phyloP scores from a whole-genome alignment of 352 stramenopile species.

The Thalassiosira allenii region DNA sequence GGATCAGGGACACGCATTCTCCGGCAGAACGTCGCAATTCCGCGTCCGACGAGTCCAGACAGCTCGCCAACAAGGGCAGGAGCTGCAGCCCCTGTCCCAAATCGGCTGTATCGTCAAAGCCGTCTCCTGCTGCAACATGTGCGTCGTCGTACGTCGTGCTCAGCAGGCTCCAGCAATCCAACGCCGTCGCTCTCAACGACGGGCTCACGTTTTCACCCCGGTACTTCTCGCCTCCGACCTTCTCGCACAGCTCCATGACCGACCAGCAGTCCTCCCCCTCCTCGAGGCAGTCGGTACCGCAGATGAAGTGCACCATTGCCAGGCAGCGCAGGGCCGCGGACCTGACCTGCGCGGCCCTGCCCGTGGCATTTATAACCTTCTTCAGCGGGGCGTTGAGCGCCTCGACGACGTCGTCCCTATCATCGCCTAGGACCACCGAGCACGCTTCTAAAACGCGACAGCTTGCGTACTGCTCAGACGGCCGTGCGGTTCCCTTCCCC shows the following conservation, averaged over 20 bases:
- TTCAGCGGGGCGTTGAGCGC: constrained; percentile 52
- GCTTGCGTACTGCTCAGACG: constrained; percentile 81
- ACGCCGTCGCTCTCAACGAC: constrained; percentile 71
- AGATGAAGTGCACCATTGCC: constrained; percentile 84
- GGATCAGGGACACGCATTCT: constrained; percentile 84
- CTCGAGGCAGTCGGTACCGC: constrained; percentile 68
- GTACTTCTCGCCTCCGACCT: constrained; percentile 54
- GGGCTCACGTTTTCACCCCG: constrained; percentile 65
- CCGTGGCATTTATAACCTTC: constrained; percentile 65
- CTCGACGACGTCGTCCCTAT: constrained; percentile 64
- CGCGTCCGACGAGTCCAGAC: constrained; percentile 65
- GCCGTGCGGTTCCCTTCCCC: constrained; percentile 32
- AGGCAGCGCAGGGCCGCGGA: constrained; percentile 78
- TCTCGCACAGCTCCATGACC: constrained; percentile 81
- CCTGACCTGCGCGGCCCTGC: constrained; percentile 67
- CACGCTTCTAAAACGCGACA: constrained; percentile 78
- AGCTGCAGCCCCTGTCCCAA: constrained; percentile 72
- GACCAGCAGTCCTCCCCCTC: constrained; percentile 56
- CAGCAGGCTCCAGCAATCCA: constrained; percentile 85
- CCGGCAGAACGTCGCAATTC: constrained; percentile 78
- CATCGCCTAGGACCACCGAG: constrained; percentile 69
- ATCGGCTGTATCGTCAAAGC: constrained; percentile 50
- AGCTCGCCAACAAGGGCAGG: constrained; percentile 65
- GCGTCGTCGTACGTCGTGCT: constrained; percentile 74
- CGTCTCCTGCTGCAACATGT: constrained; percentile 65